phyloP scores from a whole-genome alignment of 148 eudicot genomes.

The Fallopia convolvulus region DNA sequence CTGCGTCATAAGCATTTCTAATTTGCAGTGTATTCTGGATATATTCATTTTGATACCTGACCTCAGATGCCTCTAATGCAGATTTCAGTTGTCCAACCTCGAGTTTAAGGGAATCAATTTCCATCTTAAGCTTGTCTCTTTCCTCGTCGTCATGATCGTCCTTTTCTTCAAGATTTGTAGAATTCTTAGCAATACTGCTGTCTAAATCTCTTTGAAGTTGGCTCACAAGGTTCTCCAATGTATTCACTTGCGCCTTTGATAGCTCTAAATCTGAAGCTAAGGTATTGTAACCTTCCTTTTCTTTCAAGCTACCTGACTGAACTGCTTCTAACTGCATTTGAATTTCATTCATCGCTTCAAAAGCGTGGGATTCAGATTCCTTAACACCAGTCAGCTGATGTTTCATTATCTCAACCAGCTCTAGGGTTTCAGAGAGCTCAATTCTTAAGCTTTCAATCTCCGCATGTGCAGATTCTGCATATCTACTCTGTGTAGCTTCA shows the following conservation, averaged over 20 bases:
- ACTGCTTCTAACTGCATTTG: constrained; percentile 47
- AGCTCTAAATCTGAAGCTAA: constrained; percentile 45
- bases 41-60: constrained; percentile 56
- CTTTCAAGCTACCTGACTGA: constrained; percentile 34
- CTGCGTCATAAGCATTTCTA: constrained; percentile 59
- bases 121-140: constrained; percentile 29
- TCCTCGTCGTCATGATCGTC: constrained; percentile 28
- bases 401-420: constrained; percentile 53
- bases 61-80: constrained; percentile 61
- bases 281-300: constrained; percentile 38
- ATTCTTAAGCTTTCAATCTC: constrained; percentile 48
- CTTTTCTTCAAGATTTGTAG: constrained; percentile 5
- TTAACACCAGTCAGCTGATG: constrained; percentile 42
- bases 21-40: constrained; percentile 61
- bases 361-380: constrained; percentile 47
- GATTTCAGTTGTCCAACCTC: constrained; percentile 43
- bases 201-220: constrained; percentile 30
- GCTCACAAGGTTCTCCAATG: constrained; percentile 44
- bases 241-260: constrained; percentile 40
- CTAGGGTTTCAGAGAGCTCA: constrained; percentile 54
- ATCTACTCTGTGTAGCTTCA: constrained; percentile 45
- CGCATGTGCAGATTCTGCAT: constrained; percentile 42
- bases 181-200: background rate
- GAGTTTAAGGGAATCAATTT: constrained; percentile 38
- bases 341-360: constrained; percentile 40